Evolutionary conservation across 1,284 basidiomycete genomes (phyloP).

Genomic region (Violaceomyces palustris): DNA sequence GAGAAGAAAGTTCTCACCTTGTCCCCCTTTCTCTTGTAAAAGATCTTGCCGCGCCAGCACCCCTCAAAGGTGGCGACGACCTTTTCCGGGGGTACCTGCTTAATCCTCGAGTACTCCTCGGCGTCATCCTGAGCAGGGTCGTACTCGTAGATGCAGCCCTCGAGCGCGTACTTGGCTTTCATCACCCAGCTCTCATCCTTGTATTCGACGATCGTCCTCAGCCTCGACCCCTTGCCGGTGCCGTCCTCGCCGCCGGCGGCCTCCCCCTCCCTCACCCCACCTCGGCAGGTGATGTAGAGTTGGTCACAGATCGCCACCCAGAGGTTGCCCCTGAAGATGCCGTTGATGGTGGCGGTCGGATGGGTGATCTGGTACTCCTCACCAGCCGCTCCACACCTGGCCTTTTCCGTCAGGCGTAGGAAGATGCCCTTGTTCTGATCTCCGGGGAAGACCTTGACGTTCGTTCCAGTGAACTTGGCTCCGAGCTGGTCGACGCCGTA

Average conservation of each 20-base stretch:
- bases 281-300: constrained; percentile 76
- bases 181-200: constrained; percentile 98
- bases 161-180: constrained; percentile 76
- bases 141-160: constrained; percentile 84
- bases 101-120: constrained; percentile 71
- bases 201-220: constrained; percentile 83
- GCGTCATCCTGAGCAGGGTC: constrained; percentile 59
- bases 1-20: constrained; percentile 57
- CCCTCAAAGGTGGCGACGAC: constrained; percentile 81
- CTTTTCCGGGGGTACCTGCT: constrained; percentile 76
- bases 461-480: constrained; percentile 57
- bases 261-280: constrained; percentile 58
- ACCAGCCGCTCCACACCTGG: constrained; percentile 27
- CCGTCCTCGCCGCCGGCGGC: constrained; percentile 34
- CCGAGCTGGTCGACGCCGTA: constrained; percentile 76
- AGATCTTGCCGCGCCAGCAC: constrained; percentile 76
- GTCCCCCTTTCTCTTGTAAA: constrained; percentile 69
- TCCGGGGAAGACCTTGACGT: constrained; percentile 61
- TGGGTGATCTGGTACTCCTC: constrained; percentile 68
- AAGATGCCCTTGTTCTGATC: constrained; percentile 69
- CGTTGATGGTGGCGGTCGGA: constrained; percentile 83
- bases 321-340: constrained; percentile 79
- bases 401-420: constrained; percentile 32
- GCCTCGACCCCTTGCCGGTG: constrained; percentile 56
- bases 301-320: constrained; percentile 77